Evolutionary conservation across 2,329 filamentous ascomycete species (phyloP), one percentile per base, ranked within the genome.

Genomic region (Colletotrichum eleusines): DNA sequence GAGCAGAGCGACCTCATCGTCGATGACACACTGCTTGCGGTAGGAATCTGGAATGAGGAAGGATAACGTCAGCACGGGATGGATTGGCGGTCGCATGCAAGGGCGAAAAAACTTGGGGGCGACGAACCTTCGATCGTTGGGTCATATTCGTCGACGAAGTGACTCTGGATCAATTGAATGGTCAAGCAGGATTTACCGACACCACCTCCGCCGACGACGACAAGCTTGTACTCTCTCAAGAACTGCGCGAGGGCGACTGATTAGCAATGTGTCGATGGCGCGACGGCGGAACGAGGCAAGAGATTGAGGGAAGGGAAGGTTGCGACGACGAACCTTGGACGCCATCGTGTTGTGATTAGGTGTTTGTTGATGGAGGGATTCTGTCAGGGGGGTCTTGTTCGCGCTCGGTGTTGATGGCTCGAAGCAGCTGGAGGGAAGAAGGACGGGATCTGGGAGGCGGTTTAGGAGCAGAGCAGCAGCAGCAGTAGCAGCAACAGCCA

Each of bases 101-200:
- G 18, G 20, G 72, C 42, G 51, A 42, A 23, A 66, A 23, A 55
- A 48, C 61, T 63, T 53, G 72, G 40, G 42, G 61, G 54, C 51
- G 44, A 82, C 88, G 76, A 83, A 95, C 96, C 96, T 93, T 99
- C 96, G 80, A 99, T 98, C 78, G 96, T 99, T 69, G 96, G 96
- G 84, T 99, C 96, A 84, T 99, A 99, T 84, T 98, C 96, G 83
- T 98, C 96, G 81, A 98, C 95, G 86, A 99, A 99, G 83, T 99
- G 96, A 83, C 92, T 95, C 85, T 95, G 92, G 78, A 94, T 94
- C 83, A 95, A 90, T 87, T 98, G 96, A 80, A 99, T 98, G 71
- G 96, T 98, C 87, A 99, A 89, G 85, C 96, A 98, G 73, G 95
- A 98, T 88, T 99, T 99, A 86, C 96, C 96, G 75, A 99, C 96